Evolutionary conservation across 1,284 basidiomycete genomes (phyloP).

Genomic region (Termitomyces sp.): DNA sequence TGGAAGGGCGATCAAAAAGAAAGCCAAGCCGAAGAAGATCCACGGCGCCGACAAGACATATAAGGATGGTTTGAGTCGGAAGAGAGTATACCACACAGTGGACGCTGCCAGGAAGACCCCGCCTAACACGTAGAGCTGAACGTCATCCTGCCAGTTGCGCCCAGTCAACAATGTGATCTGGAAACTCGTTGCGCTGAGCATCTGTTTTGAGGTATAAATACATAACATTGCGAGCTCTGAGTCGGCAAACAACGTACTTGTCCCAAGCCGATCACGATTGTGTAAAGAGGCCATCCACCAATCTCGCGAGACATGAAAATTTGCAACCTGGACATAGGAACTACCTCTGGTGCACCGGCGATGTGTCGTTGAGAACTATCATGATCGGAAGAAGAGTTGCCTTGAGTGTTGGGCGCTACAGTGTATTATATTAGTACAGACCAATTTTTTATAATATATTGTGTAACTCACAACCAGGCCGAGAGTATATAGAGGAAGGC

Average conservation of each 20-base stretch:
- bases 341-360: slow-evolving; percentile 44
- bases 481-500: slow-evolving; percentile 65
- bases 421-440: slow-evolving; percentile 12
- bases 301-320: slow-evolving; percentile 75
- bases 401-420: slow-evolving; percentile 53
- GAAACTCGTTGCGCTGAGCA: slow-evolving; percentile 88
- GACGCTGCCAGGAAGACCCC: slow-evolving; percentile 82
- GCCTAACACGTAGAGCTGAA: slow-evolving; percentile 87
- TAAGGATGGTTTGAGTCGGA: slow-evolving; percentile 83
- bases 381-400: slow-evolving; percentile 42
- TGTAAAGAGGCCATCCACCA: slow-evolving; percentile 85
- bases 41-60: slow-evolving; percentile 83
- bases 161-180: slow-evolving; percentile 87
- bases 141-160: slow-evolving; percentile 73
- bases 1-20: slow-evolving; percentile 86
- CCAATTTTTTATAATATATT: neutral
- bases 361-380: slow-evolving; percentile 51
- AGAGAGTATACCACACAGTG: slow-evolving; percentile 85
- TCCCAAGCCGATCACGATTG: slow-evolving; percentile 80
- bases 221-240: neutral
- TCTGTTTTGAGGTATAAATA: slow-evolving; percentile 35
- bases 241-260: slow-evolving; percentile 43
- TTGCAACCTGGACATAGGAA: slow-evolving; percentile 77
- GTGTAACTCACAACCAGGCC: slow-evolving; percentile 61
- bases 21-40: slow-evolving; percentile 85